These are phyloP conservation scores for Aegilops speltoides DNA, from an alignment of 176 grass and related monocot species.

Conservation along the genomic window DNA sequence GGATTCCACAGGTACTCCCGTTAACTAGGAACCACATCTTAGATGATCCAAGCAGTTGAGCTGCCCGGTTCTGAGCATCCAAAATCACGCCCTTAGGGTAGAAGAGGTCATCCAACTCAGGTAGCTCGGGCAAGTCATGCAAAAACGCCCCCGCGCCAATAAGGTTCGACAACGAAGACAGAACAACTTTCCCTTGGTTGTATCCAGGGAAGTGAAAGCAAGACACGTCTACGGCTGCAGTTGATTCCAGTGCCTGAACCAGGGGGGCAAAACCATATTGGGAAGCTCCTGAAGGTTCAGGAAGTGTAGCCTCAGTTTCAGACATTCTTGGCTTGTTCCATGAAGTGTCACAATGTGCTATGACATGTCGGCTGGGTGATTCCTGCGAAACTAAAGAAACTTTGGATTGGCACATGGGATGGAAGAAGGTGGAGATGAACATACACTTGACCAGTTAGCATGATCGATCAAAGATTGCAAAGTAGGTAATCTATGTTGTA, in stretches of 20 bases:
- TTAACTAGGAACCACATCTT: conserved; percentile 86
- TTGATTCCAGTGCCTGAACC: conserved; percentile 59
- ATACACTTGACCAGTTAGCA: not conserved
- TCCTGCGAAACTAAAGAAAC: conserved; percentile 32
- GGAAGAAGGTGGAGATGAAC: not conserved
- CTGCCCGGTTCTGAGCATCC: conserved; percentile 63
- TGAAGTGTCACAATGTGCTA: conserved; percentile 22
- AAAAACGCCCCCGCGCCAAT: conserved; percentile 46
- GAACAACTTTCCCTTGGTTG: conserved; percentile 61
- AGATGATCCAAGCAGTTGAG: conserved; percentile 66
- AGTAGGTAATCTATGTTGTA: not conserved
- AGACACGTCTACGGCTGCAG: conserved; percentile 55
- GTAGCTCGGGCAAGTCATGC: conserved; percentile 76
- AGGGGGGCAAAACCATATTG: conserved; percentile 41
- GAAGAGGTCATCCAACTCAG: conserved; percentile 83
- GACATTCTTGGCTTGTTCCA: not conserved
- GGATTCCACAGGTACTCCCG: conserved; percentile 80
- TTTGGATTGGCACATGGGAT: not conserved
- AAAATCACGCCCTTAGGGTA: conserved; percentile 68
- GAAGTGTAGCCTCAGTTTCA: not conserved
- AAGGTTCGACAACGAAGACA: conserved; percentile 41
- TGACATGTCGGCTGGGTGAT: not conserved
- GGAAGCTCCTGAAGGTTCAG: conserved; percentile 3
- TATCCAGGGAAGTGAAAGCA: conserved; percentile 98
- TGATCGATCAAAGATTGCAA: too few species aligned